Conservation (phyloP, 75 land plant species). For the Picea sitchensis region DNA sequence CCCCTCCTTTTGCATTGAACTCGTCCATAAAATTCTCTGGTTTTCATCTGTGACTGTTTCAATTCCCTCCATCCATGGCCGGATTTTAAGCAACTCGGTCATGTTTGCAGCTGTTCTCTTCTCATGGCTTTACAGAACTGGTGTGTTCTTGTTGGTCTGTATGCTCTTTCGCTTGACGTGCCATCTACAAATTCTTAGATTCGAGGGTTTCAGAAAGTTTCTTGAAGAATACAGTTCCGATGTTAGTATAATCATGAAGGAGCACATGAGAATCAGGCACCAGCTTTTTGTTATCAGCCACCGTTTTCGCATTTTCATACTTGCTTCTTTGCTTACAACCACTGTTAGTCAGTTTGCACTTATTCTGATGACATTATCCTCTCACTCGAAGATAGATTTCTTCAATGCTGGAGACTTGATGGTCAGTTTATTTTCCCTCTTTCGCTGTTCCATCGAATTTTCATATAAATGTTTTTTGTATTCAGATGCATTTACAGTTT, state of each 20-base stretch:
- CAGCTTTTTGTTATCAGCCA: conserved; percentile 65
- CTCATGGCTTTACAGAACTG: conserved; percentile 73
- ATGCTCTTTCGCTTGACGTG: conserved; percentile 73
- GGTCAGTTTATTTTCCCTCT: conserved; percentile 22
- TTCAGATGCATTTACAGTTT: too few relatives aligned
- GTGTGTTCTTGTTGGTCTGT: conserved; percentile 67
- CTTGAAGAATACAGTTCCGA: conserved; percentile 35
- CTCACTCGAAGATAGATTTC: conserved; percentile 46
- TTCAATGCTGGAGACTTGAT: conserved; percentile 62
- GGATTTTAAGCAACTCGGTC: conserved; percentile 13
- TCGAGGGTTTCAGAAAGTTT: conserved; percentile 46
- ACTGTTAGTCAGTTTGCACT: conserved; percentile 57
- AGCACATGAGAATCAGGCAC: conserved; percentile 61
- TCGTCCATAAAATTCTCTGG: conserved; percentile 53
- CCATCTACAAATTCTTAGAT: conserved; percentile 64
- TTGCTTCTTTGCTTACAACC: conserved; percentile 40
- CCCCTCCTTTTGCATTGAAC: conserved; percentile 49
- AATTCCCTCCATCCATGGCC: conserved; percentile 19
- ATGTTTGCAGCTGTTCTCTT: conserved; percentile 39
- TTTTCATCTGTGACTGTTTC: conserved; percentile 40
- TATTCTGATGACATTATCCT: conserved; percentile 41
- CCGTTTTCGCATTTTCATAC: conserved; percentile 55
- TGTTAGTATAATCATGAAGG: conserved; percentile 38
- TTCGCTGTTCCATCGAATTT: neutral
- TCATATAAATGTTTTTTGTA: too few relatives aligned